Conservation (phyloP, 495 filamentous ascomycete species). For the Viridothelium virens region DNA sequence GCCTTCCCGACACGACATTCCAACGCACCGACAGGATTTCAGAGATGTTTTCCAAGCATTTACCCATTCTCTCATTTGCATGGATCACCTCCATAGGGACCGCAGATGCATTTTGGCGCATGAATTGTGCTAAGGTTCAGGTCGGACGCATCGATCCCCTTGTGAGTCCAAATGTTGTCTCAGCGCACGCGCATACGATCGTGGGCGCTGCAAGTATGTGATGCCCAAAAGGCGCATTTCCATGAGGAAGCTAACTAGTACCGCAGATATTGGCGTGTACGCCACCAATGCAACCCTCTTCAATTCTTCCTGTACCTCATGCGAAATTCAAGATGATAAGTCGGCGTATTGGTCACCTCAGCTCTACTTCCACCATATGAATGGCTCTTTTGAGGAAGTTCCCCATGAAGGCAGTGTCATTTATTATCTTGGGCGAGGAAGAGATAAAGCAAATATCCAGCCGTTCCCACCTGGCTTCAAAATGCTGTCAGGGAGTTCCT, state of each 20-base stretch:
- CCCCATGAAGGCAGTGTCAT: slow-evolving; percentile 36
- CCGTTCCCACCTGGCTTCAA: slow-evolving; percentile 41
- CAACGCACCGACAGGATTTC: not conserved
- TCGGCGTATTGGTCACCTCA: slow-evolving; percentile 64
- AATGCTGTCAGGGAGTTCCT: slow-evolving; percentile 40
- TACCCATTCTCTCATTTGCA: not conserved
- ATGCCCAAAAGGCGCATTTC: too few relatives aligned
- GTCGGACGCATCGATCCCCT: slow-evolving; percentile 36
- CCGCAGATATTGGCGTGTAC: slow-evolving; percentile 40
- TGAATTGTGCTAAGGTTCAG: slow-evolving; percentile 34
- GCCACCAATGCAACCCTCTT: slow-evolving; percentile 45
- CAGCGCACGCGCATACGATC: slow-evolving; percentile 34
- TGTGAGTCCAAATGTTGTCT: slow-evolving; percentile 27
- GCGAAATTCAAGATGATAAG: slow-evolving; percentile 54
- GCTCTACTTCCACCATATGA: slow-evolving; percentile 53
- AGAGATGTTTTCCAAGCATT: slow-evolving; percentile 4
- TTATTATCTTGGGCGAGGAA: slow-evolving; percentile 41
- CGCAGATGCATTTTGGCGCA: slow-evolving; percentile 33
- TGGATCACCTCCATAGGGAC: slow-evolving; percentile 5
- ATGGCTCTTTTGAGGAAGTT: slow-evolving; percentile 39
- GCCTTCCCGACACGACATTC: not conserved
- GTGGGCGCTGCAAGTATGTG: slow-evolving; percentile 32
- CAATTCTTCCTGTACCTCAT: slow-evolving; percentile 54
- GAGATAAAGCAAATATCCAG: slow-evolving; percentile 29
- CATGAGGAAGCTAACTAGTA: slow-evolving; percentile 11